Base-by-base conservation (phyloP, 1,284 basidiomycete genomes). In the Jaminaea rosea region DNA sequence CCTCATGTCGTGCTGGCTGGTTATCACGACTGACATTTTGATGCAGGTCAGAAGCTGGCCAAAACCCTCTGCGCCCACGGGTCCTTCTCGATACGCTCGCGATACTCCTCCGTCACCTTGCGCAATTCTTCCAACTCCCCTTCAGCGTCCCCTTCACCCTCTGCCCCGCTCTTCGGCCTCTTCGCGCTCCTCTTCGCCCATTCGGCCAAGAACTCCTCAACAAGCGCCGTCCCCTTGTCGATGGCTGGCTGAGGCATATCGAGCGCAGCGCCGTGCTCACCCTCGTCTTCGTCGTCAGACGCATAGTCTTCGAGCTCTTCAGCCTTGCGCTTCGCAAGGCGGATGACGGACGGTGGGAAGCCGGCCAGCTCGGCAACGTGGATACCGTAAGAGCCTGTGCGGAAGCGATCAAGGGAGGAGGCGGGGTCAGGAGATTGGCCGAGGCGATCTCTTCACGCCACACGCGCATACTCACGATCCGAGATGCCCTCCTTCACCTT, bases 301-400 rank as follows among this genome's bases (percentile, higher is more conserved):
- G 84, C 84, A 74, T 92, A 93, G 69, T 96, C 91, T 77, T 99
- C 94, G 26, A 99, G 78, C 63, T 97, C 93, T 63, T 93, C 88
- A 0, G 93, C 93, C 72, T 97, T 98, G 44, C 86, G 81, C 75
- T 88, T 89, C 4, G 94, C 94, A 47, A 91, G 87, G 78, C 85
- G 88, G 56, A 97, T 83, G 4, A 98, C 92, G 57, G 83, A 85
- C 51, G 92, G 87, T 0, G 93, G 94, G 76, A 99, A 98, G 70
- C 93, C 89, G 10, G 94, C 93, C 31, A 98, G 79, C 72, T 93
- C 83, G 0, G 94, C 94, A 19, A 99, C 94, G 64, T 98, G 92
- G 42, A 99, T 98, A 76, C 94, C 94, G 68, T 97, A 96, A n/a
- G n/a, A n/a, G n/a, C n/a, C n/a, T n/a, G n/a, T n/a, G n/a, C n/a